phyloP scores from a whole-genome alignment of 1,284 basidiomycete species.

The Malassezia brasiliensis region DNA sequence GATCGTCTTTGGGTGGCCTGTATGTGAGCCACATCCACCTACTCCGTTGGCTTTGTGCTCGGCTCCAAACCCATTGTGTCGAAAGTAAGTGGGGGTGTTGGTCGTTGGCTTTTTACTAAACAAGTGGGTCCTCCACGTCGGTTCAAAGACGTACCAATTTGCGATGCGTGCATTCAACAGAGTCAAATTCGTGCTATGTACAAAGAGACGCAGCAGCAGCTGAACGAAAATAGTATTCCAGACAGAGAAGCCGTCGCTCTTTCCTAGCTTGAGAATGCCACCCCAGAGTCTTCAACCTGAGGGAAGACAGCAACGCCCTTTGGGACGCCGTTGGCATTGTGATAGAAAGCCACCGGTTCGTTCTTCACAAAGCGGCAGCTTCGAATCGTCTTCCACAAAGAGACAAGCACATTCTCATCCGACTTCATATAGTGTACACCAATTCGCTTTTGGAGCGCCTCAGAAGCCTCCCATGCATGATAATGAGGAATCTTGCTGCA shows the following conservation, averaged over 20 bases:
- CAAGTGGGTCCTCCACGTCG: no score
- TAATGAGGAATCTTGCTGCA: slow-evolving; percentile 49
- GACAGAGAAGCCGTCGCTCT: no score
- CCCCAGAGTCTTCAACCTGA: slow-evolving; percentile 31
- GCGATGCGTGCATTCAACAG: no score
- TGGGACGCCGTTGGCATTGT: slow-evolving; percentile 40
- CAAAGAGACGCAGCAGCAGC: no score
- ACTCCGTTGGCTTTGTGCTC: slow-evolving; percentile 32
- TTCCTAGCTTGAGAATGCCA: slow-evolving; percentile 16
- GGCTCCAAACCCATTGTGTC: slow-evolving; percentile 23
- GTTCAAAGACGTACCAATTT: no score
- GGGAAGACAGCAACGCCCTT: slow-evolving; percentile 26
- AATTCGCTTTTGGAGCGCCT: slow-evolving; percentile 73
- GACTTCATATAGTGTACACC: slow-evolving; percentile 54
- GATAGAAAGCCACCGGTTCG: slow-evolving; percentile 46
- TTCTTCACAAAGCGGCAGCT: slow-evolving; percentile 50
- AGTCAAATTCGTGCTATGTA: no score
- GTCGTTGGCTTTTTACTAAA: no score
- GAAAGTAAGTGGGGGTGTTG: no score
- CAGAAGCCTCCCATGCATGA: slow-evolving; percentile 75
- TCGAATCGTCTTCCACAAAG: slow-evolving; percentile 52
- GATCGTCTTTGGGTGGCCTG: slow-evolving; percentile 65
- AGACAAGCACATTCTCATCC: slow-evolving; percentile 53
- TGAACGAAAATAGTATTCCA: no score
- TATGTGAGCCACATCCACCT: slow-evolving; percentile 1